phyloP scores from a whole-genome alignment of 164 flowering plant species.

The Akebia trifoliata region DNA sequence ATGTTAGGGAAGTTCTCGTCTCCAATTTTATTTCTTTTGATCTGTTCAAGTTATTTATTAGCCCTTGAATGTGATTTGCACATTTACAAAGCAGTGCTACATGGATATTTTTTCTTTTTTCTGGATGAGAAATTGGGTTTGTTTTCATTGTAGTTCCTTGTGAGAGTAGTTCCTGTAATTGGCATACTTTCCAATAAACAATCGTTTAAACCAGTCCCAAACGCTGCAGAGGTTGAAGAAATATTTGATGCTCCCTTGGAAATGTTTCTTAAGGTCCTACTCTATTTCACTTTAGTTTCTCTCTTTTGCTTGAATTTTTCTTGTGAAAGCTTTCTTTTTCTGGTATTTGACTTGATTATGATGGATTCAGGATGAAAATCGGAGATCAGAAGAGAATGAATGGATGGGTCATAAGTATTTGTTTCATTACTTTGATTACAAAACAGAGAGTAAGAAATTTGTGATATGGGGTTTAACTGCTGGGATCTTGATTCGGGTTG shows the following conservation, averaged over 20 bases:
- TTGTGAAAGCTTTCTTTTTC: not conserved
- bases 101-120: not conserved
- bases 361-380: constrained; percentile 62
- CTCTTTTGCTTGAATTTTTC: not conserved
- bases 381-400: constrained; percentile 60
- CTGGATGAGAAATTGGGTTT: not conserved
- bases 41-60: no score
- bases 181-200: constrained; percentile 63
- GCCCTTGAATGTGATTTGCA: not conserved
- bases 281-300: not conserved
- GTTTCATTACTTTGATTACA: constrained; percentile 71
- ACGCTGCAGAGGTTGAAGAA: constrained; percentile 71
- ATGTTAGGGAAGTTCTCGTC: no score
- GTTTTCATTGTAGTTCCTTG: constrained; percentile 48
- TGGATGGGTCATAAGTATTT: constrained; percentile 72
- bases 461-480: constrained; percentile 93
- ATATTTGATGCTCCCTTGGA: constrained; percentile 89
- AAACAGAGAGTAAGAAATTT: constrained; percentile 40
- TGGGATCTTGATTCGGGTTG: constrained; percentile 76
- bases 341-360: not conserved
- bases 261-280: constrained; percentile 83
- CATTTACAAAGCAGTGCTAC: not conserved
- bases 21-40: no score
- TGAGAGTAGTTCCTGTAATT: constrained; percentile 78
- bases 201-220: constrained; percentile 58